These are phyloP conservation scores for Rubia occidens DNA, from an alignment of 305 asterid genomes.

Conservation along the genomic window DNA sequence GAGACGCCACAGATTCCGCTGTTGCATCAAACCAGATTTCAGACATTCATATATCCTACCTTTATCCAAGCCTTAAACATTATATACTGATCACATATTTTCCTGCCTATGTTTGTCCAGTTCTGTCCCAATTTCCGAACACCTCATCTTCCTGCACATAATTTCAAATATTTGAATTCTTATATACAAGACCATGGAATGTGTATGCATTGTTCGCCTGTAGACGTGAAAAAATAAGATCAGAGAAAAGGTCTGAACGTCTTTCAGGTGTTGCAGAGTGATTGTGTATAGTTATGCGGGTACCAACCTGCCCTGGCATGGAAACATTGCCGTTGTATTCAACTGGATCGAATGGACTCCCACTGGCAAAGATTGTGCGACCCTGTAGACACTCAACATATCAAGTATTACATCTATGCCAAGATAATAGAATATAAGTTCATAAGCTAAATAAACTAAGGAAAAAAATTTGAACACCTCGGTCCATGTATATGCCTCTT, in stretches of 20 bases:
- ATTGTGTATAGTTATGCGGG: constrained; percentile 12
- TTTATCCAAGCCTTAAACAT: no score
- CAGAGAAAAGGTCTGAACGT: neutral
- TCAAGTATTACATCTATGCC: neutral
- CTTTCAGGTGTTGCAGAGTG: neutral
- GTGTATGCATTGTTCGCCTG: constrained; percentile 91
- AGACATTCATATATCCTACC: no score
- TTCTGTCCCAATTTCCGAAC: no score
- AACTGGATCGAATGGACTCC: constrained; percentile 81
- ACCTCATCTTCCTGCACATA: no score
- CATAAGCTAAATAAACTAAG: neutral
- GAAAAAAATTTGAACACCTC: constrained; percentile 38
- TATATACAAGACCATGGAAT: constrained; percentile 88
- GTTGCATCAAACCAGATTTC: no score
- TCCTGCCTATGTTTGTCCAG: no score
- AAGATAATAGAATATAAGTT: neutral
- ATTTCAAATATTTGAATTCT: no score
- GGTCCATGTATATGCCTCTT: constrained; percentile 92
- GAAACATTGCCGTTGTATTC: constrained; percentile 56
- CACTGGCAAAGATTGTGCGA: constrained; percentile 78
- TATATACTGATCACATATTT: no score
- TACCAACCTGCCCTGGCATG: constrained; percentile 76
- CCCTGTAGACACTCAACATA: constrained; percentile 36
- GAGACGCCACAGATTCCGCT: no score
- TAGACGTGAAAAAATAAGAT: neutral